Evolutionary conservation across 495 filamentous ascomycete genomes (phyloP).

Genomic region (Penicillium subrubescens): DNA sequence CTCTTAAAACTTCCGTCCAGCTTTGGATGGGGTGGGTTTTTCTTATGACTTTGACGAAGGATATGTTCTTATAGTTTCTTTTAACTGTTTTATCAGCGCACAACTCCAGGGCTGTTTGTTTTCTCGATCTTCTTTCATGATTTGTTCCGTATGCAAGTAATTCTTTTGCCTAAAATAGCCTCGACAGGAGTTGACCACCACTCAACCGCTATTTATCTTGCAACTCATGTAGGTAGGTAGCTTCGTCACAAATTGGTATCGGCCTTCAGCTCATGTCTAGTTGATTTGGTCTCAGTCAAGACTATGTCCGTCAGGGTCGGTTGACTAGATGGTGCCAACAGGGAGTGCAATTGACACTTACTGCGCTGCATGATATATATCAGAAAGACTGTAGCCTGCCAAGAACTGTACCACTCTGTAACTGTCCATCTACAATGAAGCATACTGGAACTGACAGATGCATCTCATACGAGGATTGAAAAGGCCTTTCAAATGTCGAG

Average conservation of each 20-base stretch:
- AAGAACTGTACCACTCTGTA: neutral
- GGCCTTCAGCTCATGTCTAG: no score
- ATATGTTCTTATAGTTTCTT: constrained; percentile 13
- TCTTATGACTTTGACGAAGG: constrained; percentile 25
- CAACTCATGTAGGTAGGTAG: no score
- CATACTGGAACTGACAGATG: neutral
- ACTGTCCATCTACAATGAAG: neutral
- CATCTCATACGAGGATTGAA: neutral
- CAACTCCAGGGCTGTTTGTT: neutral
- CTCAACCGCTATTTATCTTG: no score
- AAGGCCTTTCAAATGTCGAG: neutral
- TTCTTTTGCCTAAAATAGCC: neutral
- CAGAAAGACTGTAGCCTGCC: neutral
- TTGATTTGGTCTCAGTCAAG: no score
- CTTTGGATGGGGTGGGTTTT: constrained; percentile 1
- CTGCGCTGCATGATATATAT: neutral
- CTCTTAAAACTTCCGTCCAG: neutral
- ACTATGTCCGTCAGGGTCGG: no score
- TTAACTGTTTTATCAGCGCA: constrained; percentile 2
- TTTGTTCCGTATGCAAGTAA: neutral
- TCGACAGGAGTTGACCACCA: no score
- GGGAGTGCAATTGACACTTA: no score
- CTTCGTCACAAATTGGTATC: no score
- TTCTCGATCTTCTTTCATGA: neutral
- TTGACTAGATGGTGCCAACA: no score